Evolutionary conservation across 2,329 filamentous ascomycete genomes (phyloP), one percentile per base, ranked within the genome.

Genomic region (Paecilomyces niveus): DNA sequence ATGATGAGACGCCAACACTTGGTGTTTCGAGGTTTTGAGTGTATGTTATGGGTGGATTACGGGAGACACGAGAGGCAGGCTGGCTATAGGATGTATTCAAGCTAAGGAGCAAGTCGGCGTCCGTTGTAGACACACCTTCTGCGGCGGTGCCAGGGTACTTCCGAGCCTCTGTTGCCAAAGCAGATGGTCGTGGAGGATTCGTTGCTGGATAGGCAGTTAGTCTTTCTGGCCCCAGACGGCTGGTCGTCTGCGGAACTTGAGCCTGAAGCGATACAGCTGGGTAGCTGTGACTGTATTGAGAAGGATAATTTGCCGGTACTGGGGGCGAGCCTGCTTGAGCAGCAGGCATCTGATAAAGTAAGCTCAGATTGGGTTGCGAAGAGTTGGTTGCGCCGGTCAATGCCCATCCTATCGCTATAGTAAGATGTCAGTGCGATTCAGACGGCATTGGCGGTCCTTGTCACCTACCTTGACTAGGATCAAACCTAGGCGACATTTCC

Each of bases 341-440:
- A 22, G 77, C 75, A 58, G 81, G 71, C 64, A 83, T 86, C 60
- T 89, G 86, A 69, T 91, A 95, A 68, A 95, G 84, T 58, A 93
- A 82, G 0, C 90, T 92, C 3, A 96, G 77, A 68, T 90, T 94
- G 0, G 90, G 91, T 62, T 86, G 92, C 1, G 90, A 88, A 3
- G 90, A 94, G 67, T 95, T 91, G 57, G 90, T 92, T 1, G 88
- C 93, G 13, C 91, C 91, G 0, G 91, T 91, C n/a, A 96, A 76
- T 7, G 90, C 92, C 88, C 89, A 95, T 1, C 90, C 91, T 59
- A 95, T 90, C 0, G 85, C 83, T 82, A 61, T 57, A 15, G 78
- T 79, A 8, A 78, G 76, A 45, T 59, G 58, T 60, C 60, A 65
- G 60, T 54, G 55, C 32, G 57, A 49, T 54, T 13, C 18, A 26